Percentiles rank a stretch among this genome's conserved stretches.
These are phyloP conservation scores for Rhizopogon sp. DNA, from an alignment of 768 basidiomycete genomes.

Conservation along the genomic window DNA sequence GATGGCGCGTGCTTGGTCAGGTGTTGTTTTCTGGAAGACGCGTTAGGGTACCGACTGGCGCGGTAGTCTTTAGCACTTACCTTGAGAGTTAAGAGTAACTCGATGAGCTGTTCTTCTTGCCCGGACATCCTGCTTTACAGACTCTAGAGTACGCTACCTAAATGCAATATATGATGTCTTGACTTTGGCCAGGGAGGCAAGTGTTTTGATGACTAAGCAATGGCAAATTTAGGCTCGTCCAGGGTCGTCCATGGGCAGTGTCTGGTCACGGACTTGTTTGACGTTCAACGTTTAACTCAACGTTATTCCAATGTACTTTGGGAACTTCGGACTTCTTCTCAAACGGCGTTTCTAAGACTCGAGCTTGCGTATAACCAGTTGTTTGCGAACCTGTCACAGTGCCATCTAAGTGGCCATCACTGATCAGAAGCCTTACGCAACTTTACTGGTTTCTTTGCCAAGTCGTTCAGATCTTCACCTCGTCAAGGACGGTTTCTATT, in stretches of 20 bases:
- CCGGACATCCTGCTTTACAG: conserved; percentile 37
- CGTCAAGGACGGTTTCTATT: not conserved
- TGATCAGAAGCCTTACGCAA: not conserved
- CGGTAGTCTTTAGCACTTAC: conserved; percentile 20
- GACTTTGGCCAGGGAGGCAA: too few relatives aligned
- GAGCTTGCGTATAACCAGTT: too few relatives aligned
- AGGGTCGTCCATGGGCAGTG: too few relatives aligned
- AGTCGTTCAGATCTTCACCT: not conserved
- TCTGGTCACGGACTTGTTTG: too few relatives aligned
- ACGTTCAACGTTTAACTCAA: too few relatives aligned
- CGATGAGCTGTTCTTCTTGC: conserved; percentile 64
- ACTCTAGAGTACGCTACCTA: not conserved
- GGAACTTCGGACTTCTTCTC: too few relatives aligned
- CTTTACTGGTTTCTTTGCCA: not conserved
- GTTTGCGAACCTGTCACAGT: too few relatives aligned
- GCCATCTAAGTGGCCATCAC: not conserved
- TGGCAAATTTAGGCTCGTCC: too few relatives aligned
- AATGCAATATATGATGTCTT: too few relatives aligned
- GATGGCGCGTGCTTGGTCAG: conserved; percentile 61
- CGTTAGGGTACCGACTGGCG: not conserved
- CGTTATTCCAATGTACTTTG: too few relatives aligned
- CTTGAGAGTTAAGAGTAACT: conserved; percentile 73
- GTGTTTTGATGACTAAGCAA: too few relatives aligned
- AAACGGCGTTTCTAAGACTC: too few relatives aligned
- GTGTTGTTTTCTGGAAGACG: conserved; percentile 60